Conservation (phyloP, 495 filamentous ascomycete species). For the Neurospora sp. region DNA sequence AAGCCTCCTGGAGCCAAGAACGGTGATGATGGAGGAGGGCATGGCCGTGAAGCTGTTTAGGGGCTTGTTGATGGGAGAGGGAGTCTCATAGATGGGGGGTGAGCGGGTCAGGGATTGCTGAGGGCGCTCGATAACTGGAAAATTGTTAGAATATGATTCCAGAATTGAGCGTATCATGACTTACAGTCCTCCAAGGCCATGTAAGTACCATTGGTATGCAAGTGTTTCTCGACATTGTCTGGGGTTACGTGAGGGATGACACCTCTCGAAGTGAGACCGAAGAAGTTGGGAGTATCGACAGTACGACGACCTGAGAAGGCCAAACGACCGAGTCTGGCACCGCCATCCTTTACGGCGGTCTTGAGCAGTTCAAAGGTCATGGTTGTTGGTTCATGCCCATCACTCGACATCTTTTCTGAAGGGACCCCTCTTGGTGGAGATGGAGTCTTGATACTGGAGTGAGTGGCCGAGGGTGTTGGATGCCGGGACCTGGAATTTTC, state of each 20-base stretch:
- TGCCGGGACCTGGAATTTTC: not conserved
- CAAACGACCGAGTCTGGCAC: constrained; percentile 52
- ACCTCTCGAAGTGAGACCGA: constrained; percentile 72
- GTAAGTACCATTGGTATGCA: constrained; percentile 58
- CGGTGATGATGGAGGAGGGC: constrained; percentile 42
- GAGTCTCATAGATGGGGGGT: constrained; percentile 33
- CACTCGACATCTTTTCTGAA: constrained; percentile 10
- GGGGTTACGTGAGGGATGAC: constrained; percentile 78
- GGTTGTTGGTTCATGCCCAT: constrained; percentile 5
- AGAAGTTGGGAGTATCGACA: constrained; percentile 71
- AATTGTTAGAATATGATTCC: constrained; percentile 15
- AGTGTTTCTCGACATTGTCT: constrained; percentile 62
- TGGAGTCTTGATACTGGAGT: not conserved
- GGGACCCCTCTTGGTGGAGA: not conserved
- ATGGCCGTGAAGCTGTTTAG: constrained; percentile 65
- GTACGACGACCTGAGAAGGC: constrained; percentile 45
- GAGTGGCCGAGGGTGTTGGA: not conserved
- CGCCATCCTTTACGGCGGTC: constrained; percentile 19
- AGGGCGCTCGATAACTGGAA: constrained; percentile 66
- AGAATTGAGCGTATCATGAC: constrained; percentile 19
- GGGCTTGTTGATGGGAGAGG: constrained; percentile 33
- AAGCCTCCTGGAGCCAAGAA: constrained; percentile 72
- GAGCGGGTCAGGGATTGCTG: constrained; percentile 29
- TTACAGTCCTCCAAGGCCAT: constrained; percentile 89
- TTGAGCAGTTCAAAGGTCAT: constrained; percentile 36